Conservation (phyloP, 176 grass and related monocot genomes). For the Ananas comosus region DNA sequence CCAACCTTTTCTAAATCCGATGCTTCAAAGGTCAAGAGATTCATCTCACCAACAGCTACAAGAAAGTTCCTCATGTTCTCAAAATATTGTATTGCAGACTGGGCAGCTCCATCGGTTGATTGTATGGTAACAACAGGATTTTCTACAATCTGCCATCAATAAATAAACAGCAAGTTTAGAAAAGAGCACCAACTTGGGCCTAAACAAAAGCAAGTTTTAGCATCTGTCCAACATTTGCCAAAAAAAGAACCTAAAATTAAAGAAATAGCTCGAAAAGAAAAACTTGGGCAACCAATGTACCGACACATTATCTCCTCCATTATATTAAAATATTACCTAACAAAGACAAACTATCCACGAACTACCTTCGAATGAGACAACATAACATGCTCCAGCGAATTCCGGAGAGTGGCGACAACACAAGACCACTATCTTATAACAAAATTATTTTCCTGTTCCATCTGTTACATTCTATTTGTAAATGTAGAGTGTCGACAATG, state of each 20-base stretch:
- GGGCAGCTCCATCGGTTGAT: slow-evolving; percentile 56
- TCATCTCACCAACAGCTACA: slow-evolving; percentile 61
- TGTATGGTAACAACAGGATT: slow-evolving; percentile 48
- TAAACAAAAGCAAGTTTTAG: no score
- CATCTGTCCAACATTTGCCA: not conserved
- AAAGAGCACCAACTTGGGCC: not conserved
- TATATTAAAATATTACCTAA: no score
- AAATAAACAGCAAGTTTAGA: not conserved
- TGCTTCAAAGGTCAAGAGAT: slow-evolving; percentile 68
- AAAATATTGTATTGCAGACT: slow-evolving; percentile 81
- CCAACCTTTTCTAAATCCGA: slow-evolving; percentile 78
- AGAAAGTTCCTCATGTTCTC: slow-evolving; percentile 92
- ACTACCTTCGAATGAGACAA: no score
- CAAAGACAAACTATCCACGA: no score
- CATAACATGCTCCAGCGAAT: no score
- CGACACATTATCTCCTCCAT: no score
- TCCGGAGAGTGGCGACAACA: no score
- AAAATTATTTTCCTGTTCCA: no score
- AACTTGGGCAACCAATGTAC: not conserved
- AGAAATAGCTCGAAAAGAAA: not conserved
- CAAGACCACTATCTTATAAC: no score
- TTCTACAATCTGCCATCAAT: slow-evolving; percentile 48
- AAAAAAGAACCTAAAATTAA: not conserved
- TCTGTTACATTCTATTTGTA: no score
- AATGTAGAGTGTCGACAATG: no score